Base-by-base conservation (phyloP, 129 eudicot genomes). In the Tagetes patula region DNA sequence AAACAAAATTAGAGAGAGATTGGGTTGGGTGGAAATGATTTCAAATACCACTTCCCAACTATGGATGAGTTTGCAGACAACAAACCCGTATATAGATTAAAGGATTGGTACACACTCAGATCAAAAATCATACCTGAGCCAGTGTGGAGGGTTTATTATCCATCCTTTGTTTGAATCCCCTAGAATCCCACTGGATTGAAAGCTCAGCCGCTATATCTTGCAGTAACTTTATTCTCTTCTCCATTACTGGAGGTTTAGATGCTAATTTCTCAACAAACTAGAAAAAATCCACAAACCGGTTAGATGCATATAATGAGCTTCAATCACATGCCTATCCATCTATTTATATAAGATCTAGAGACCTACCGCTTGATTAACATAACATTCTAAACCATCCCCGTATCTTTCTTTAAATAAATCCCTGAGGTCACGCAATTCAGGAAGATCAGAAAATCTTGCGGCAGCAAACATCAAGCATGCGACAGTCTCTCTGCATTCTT, bases 391-490 rank as follows among this genome's bases (percentile, higher is more conserved):
- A 42, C 93, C 85, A 81, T 73, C 88, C 56, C 94, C 99, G 37
- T 88, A 90, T 90, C 88, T 90, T 71, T 88, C 94, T 79, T 90
- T 86, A 77, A 94, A 90, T 69, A 77, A 61, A 75, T 94, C 89
- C 82, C 99, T 82, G 32, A 94, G 91, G 34, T 94, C 99, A 69
- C 97, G 93, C 65, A 94, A 74, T 74, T 94, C 99, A 34, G 97
- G 99, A 73, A 94, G 83, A 76, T 94, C 99, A 60, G 99, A 94
- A 80, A 94, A 88, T 64, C 99, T 83, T 71, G 99, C 97, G 59
- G 99, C 99, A 67, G 99, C 97, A 85, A 86, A 90, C 91, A 90
- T 90, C 40, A 94, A 78, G 43, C 94, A 90, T 52, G 89, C 87
- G 42, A 94, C 97, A 45, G 96, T 86, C 85, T 88, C 96, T 82